Evolutionary conservation across 2,329 filamentous ascomycete species (phyloP), one percentile per base, ranked within the genome.

Genomic region (Ophiostoma perfectum): DNA sequence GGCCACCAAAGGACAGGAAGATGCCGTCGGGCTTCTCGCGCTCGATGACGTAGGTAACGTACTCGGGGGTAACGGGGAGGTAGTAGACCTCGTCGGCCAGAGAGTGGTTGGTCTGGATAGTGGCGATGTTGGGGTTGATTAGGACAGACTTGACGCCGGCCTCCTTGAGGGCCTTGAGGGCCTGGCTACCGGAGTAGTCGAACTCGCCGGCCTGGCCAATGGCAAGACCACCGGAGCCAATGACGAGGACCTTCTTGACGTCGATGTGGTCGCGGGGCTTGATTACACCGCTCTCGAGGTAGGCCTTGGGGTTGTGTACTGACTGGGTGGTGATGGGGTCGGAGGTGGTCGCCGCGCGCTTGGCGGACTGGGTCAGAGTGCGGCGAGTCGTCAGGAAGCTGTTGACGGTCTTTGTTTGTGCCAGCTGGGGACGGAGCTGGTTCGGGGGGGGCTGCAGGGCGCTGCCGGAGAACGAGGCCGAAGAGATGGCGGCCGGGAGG

Each of bases 41-140:
- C 83, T 98, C 93, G 78, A 99, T 98, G 71, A 99, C 94, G 80
- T 98, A 94, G 76, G 90, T 90, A 77, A 97, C 93, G 81, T 98
- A 99, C 85, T 98, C 94, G 72, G 94, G 91, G 18, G 95, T 99
- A 75, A 99, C 93, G 68, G 95, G 95, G 60, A 98, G 84, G 84
- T 98, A 99, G 82, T 98, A 99, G 67, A 98, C 95, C 83, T 98
- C 97, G 79, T 99, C 95, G n/a, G 95, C 95, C 66, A 99, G 83
- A 72, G 93, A 93, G 81, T 97, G 97, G 66, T 94, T 98, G 4
- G 95, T 99, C 79, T 99, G 95, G 71, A 98, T 98, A 0, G 95
- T 99, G 73, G 95, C 95, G 77, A 99, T 98, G 78, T 99, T 99
- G 69, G 95, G 95, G 81, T 99, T 99, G 84, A 98, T 98, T 71